Conservation (phyloP, 345 rosid genomes). For the Punica granatum region DNA sequence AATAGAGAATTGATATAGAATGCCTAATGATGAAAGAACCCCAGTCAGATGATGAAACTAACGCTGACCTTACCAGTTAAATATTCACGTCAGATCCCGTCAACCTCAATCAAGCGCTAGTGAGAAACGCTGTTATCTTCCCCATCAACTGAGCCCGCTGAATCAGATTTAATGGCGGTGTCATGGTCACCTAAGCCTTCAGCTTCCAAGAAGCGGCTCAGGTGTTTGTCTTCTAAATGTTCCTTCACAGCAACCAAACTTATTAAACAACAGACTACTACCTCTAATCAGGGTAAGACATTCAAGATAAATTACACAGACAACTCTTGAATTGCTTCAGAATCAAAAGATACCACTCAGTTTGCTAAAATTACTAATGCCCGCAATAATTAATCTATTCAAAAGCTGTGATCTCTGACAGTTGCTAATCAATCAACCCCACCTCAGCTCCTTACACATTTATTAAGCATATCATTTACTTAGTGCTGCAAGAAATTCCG, state of each 20-base stretch:
- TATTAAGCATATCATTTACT: too few species aligned
- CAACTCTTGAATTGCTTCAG: not conserved
- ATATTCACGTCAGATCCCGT: not conserved
- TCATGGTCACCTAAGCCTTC: conserved; percentile 24
- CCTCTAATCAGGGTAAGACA: not conserved
- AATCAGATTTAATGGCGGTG: conserved; percentile 7
- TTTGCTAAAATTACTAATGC: not conserved
- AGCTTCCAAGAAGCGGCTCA: conserved; percentile 62
- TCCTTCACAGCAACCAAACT: conserved; percentile 29
- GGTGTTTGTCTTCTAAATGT: conserved; percentile 66
- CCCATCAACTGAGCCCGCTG: not conserved
- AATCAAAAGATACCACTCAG: not conserved
- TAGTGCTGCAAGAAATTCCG: too few species aligned
- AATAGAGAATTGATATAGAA: not conserved
- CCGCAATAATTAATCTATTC: not conserved
- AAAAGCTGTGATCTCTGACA: not conserved
- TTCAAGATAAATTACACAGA: not conserved
- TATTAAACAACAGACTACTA: not conserved
- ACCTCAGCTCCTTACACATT: too few species aligned
- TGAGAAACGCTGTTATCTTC: not conserved
- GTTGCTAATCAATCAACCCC: too few species aligned
- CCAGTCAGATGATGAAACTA: not conserved
- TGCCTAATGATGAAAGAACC: not conserved
- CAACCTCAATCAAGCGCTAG: not conserved
- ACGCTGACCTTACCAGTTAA: not conserved